These are phyloP conservation scores for Cladorrhinum sp. DNA, from an alignment of 2,329 filamentous ascomycete species.

Conservation along the genomic window DNA sequence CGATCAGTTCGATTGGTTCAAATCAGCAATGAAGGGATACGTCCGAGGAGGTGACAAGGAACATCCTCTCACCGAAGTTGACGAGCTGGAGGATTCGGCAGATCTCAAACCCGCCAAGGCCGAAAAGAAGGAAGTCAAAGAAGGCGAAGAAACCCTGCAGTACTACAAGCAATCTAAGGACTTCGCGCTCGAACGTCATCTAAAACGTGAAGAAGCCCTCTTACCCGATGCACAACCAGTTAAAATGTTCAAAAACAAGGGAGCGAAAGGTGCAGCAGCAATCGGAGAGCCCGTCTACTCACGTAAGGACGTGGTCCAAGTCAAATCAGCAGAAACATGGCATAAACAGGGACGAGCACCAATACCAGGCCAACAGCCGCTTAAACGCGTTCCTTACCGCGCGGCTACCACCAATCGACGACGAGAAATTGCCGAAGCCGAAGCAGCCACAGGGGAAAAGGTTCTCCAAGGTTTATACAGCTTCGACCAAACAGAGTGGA, in stretches of 20 bases:
- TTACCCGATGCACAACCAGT: constrained; percentile 64
- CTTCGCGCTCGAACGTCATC: constrained; percentile 78
- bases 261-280: constrained; percentile 66
- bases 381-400: constrained; percentile 86
- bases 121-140: constrained; percentile 69
- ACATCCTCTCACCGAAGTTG: constrained; percentile 62
- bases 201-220: constrained; percentile 89
- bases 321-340: constrained; percentile 94
- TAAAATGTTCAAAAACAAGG: constrained; percentile 67
- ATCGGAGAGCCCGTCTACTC: constrained; percentile 78
- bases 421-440: constrained; percentile 82
- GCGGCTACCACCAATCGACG: constrained; percentile 86
- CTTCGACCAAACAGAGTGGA: constrained; percentile 86
- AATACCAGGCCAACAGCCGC: constrained; percentile 63
- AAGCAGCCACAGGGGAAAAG: constrained; percentile 76
- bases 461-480: constrained; percentile 83
- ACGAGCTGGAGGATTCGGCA: constrained; percentile 74
- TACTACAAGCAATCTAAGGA: constrained; percentile 85
- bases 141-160: constrained; percentile 78
- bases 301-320: constrained; percentile 74
- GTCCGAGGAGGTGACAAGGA: constrained; percentile 46
- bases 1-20: constrained; percentile 86
- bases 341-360: constrained; percentile 90
- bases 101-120: constrained; percentile 72
- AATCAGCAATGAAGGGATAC: constrained; percentile 73